Percentiles rank a stretch among this genome's conserved stretches.
These are phyloP conservation scores for Wickerhamiella azymoides DNA, from an alignment of 805 yeast genomes.

Conservation along the genomic window DNA sequence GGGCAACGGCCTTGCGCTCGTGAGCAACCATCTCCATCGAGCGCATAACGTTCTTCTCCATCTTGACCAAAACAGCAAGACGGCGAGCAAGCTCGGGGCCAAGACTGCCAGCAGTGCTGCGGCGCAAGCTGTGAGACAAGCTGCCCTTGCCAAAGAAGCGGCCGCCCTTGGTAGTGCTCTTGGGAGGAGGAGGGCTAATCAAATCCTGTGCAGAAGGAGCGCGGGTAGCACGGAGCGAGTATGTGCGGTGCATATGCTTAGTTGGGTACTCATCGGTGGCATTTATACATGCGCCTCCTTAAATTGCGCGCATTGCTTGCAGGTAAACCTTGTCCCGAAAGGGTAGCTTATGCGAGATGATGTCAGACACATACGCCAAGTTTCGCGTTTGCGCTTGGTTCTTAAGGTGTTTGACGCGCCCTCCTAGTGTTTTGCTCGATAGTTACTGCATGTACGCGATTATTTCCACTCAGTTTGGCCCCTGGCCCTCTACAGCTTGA, in stretches of 20 bases:
- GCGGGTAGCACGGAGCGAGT: conserved; percentile 85
- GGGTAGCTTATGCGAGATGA: conserved; percentile 6
- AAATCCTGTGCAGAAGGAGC: conserved; percentile 97
- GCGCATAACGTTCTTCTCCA: conserved; percentile 93
- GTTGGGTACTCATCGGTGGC: conserved; percentile 7
- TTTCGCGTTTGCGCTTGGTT: not conserved
- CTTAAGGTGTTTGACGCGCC: not conserved
- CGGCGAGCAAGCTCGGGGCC: conserved; percentile 94
- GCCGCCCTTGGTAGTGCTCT: conserved; percentile 70
- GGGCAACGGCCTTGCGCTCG: conserved; percentile 92
- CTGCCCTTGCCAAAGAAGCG: conserved; percentile 80
- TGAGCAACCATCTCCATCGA: conserved; percentile 83
- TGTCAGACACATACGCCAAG: not conserved
- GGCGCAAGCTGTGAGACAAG: conserved; percentile 37
- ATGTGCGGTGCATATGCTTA: conserved; percentile 81
- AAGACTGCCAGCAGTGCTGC: conserved; percentile 74
- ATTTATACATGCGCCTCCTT: conserved; percentile 12
- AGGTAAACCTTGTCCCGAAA: conserved; percentile 8
- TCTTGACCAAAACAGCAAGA: conserved; percentile 80
- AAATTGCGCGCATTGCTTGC: conserved; percentile 11
- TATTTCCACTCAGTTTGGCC: not conserved
- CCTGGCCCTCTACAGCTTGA: not conserved
- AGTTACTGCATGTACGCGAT: not conserved
- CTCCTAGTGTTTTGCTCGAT: not conserved
- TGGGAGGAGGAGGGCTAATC: conserved; percentile 90